These are phyloP conservation scores for Sporothrix curviconia DNA, from an alignment of 2,329 filamentous ascomycete genomes.

Conservation along the genomic window DNA sequence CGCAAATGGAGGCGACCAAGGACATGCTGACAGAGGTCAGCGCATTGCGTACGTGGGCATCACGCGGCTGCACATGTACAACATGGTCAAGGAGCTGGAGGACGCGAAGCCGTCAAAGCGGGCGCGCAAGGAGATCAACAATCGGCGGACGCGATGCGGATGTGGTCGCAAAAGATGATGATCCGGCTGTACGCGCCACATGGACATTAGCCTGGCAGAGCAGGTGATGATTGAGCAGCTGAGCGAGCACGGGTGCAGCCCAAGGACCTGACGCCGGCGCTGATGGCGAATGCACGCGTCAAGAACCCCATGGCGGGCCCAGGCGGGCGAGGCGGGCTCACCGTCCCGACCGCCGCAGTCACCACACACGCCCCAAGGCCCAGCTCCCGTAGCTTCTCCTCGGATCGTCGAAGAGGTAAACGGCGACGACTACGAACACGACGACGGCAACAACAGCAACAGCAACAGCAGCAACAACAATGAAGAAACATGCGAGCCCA, in stretches of 20 bases:
- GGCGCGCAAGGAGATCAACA: constrained; percentile 65
- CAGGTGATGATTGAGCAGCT: constrained; percentile 99
- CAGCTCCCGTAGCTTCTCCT: neutral
- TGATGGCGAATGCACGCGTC: constrained; percentile 89
- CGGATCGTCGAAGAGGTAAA: constrained; percentile 9
- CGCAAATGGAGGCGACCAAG: constrained; percentile 93
- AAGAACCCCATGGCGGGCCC: constrained; percentile 77
- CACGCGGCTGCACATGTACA: constrained; percentile 70
- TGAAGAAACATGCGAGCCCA: no score
- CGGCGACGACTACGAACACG: neutral
- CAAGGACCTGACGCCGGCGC: constrained; percentile 70
- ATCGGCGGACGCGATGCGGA: constrained; percentile 71
- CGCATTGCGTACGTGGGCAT: constrained; percentile 93
- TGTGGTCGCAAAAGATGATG: constrained; percentile 99
- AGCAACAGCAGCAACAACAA: neutral
- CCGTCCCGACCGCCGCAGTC: neutral
- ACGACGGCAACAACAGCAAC: neutral
- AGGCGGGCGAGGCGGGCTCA: constrained; percentile 24
- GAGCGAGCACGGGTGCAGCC: constrained; percentile 86
- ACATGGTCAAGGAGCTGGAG: constrained; percentile 66
- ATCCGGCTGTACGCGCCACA: constrained; percentile 85
- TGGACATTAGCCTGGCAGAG: constrained; percentile 88
- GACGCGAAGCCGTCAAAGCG: constrained; percentile 50
- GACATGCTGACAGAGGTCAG: constrained; percentile 86
- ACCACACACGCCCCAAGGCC: neutral